Evolutionary conservation across 495 filamentous ascomycete genomes (phyloP).

Genomic region (Lepidopterella palustris): DNA sequence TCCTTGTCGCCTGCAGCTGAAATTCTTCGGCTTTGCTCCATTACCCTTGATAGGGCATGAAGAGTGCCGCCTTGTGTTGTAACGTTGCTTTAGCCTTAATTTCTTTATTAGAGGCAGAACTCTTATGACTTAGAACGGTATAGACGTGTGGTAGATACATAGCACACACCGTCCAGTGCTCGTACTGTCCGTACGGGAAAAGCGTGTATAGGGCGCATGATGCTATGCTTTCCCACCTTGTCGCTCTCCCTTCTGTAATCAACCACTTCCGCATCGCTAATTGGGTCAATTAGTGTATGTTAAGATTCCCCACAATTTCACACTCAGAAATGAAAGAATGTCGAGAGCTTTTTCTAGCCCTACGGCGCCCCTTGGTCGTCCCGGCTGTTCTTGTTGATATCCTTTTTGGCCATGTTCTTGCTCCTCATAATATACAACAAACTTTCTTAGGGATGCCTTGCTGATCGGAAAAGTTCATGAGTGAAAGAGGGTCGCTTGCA

Average conservation of each 20-base stretch:
- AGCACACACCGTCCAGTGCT: neutral
- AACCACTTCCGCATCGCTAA: neutral
- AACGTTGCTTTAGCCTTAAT: neutral
- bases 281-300: neutral
- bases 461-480: slow-evolving; percentile 31
- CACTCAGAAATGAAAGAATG: neutral
- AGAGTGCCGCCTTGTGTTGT: neutral
- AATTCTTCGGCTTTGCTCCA: neutral
- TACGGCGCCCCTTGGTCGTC: neutral
- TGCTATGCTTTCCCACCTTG: neutral
- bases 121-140: neutral
- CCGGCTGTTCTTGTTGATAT: neutral
- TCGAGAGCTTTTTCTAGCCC: neutral
- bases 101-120: neutral
- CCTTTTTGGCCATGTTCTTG: neutral
- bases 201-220: neutral
- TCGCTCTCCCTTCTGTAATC: neutral
- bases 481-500: slow-evolving; percentile 26
- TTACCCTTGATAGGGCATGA: neutral
- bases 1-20: neutral
- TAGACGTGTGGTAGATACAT: neutral
- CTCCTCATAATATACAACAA: neutral
- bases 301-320: neutral
- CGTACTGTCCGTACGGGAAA: neutral
- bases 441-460: slow-evolving; percentile 30